Evolutionary conservation across 225 moss, liverwort and hornwort species (phyloP), one percentile per base, ranked within the genome.

Genomic region (Neckera pumila): DNA sequence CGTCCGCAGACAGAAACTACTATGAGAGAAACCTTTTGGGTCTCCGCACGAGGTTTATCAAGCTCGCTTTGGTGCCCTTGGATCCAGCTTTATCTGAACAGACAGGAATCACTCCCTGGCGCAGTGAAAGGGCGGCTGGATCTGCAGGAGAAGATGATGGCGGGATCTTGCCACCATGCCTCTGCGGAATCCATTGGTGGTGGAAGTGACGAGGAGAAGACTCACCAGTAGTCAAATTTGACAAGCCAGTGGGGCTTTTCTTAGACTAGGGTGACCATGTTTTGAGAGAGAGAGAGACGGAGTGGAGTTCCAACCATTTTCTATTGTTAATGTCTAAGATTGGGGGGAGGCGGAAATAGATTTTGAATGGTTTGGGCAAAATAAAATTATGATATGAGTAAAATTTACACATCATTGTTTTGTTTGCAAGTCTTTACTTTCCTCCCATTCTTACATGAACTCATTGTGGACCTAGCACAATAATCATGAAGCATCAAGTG

Each of bases 311-410:
- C 21, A 53, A 53, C 9, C 18, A 18, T 51, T 34, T 76, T 76
- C 10, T 45, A 22, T 5, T 1, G 3, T 22, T 13, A 5, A 1
- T 0, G 3, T 5, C 14, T 12, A 47, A 36, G 3, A 20, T 11
- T 0, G n/a, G 6, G 19, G n/a, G 6, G 14, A 34, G 9, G 34
- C 0, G 0, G 23, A 40, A 1, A 1, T 8, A 40, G 26, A 42
- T 26, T 42, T 43, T 43, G 27, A 71, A 71, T 42, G 70, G 12
- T 70, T 70, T 25, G 8, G 25, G 3, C 14, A 72, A 28, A 27
- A 10, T 5, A 45, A 17, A 27, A 71, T 10, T 0, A 43, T 28
- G 43, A 72, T 45, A 17, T 28, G 43, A 17, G 6, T 45, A 28
- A 30, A 28, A 45, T 30, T 0, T 30, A 30, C 7, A 30, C 6